Base-by-base conservation (phyloP, 2,329 filamentous ascomycete genomes). In the Coleophoma crateriformis region DNA sequence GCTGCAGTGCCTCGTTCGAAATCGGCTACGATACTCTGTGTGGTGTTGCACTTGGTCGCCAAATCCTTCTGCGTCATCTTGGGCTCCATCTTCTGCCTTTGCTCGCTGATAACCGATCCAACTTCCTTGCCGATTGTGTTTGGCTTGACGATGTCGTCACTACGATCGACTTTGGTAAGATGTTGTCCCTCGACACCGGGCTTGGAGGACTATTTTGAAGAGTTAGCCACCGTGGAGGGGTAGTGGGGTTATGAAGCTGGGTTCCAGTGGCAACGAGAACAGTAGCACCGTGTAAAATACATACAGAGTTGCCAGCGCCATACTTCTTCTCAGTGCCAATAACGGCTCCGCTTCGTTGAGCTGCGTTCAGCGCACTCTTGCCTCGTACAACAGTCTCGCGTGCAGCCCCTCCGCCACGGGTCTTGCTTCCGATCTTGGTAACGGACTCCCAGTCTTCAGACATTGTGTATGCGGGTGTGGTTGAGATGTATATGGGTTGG, bases 111-210 rank as follows among this genome's bases (percentile, higher is more conserved):
- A 58, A 86, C 88, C 58, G 88, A 82, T 63, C 88, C 90, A 57
- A 97, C 89, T 50, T 81, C 77, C 64, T 79, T 78, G 67, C 90
- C 90, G 51, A 96, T 78, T 43, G 90, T 95, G 76, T 95, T 95
- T 66, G 90, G 91, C 77, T 96, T 96, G 73, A 97, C 86, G 73
- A 96, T 96, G 68, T 96, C 94, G 77, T 97, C 91, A 68, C 84
- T 85, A 61, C 92, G 91, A 78, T 97, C 94, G 70, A 99, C 91
- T 78, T 97, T 96, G 60, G 94, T 97, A 58, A 97, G 79, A 67
- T 89, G 91, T 75, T 99, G 94, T 61, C 94, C 94, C 73, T 97
- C 92, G 58, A 77, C 63, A 48, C 67, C 77, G 54, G 72, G 74
- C 65, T 76, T 77, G 63, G 75, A 71, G 56, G 75, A 67, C 73